Percentiles rank a stretch among this genome's conserved stretches.
Conservation (phyloP, 2,329 filamentous ascomycete species). For the Exutisphaerella laricina region DNA sequence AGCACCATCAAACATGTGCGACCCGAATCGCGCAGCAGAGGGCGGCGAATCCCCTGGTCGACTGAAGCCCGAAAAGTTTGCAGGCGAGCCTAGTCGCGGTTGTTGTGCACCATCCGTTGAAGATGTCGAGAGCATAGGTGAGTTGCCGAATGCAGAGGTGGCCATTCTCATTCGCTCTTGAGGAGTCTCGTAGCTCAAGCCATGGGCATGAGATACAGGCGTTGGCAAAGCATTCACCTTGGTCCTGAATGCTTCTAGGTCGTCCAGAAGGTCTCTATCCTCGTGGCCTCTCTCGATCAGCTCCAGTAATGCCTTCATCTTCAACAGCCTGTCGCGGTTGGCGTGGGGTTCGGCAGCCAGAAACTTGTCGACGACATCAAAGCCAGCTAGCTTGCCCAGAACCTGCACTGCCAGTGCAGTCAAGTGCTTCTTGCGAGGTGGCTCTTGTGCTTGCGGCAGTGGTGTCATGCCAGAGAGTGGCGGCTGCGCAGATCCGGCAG, state of each 20-base stretch:
- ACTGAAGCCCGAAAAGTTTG: constrained; percentile 21
- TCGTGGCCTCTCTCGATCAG: constrained; percentile 14
- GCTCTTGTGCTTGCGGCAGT: constrained; percentile 10
- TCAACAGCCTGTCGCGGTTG: constrained; percentile 24
- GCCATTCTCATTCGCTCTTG: constrained; percentile 15
- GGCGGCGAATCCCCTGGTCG: constrained; percentile 15
- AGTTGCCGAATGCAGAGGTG: constrained; percentile 24
- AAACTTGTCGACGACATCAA: constrained; percentile 26
- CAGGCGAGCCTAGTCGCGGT: constrained; percentile 26
- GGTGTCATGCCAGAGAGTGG: constrained; percentile 15
- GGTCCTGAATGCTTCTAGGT: constrained; percentile 22
- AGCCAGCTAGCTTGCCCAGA: constrained; percentile 20
- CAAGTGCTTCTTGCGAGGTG: constrained; percentile 21
- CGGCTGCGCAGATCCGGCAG: constrained; percentile 16
- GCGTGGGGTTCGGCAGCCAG: constrained; percentile 26
- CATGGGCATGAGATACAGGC: constrained; percentile 21
- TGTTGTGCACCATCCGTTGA: constrained; percentile 16
- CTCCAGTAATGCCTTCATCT: constrained; percentile 23
- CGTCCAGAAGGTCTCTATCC: constrained; percentile 13
- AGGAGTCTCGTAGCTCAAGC: constrained; percentile 17
- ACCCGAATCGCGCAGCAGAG: constrained; percentile 25
- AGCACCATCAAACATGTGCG: constrained; percentile 21
- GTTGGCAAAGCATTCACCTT: constrained; percentile 20
- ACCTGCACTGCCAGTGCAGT: constrained; percentile 28
- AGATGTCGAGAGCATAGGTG: constrained; percentile 25